Evolutionary conservation across 2,329 filamentous ascomycete genomes (phyloP).

Genomic region (Microcera coccophila): DNA sequence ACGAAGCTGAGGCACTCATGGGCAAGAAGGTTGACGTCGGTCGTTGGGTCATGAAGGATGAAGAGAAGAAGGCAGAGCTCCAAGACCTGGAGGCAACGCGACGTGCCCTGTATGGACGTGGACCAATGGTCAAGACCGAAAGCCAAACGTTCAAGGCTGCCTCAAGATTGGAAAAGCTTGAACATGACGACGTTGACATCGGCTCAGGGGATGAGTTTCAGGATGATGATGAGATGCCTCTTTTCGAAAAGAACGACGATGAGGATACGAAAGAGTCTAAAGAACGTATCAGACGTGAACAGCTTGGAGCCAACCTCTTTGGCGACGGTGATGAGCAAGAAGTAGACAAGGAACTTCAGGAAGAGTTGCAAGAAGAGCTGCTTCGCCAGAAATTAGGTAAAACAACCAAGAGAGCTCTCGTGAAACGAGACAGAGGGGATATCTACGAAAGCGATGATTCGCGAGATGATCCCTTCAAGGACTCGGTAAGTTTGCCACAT

Average conservation of each 20-base stretch:
- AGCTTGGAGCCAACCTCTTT: conserved; percentile 84
- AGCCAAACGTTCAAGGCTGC: conserved; percentile 59
- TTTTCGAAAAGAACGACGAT: conserved; percentile 79
- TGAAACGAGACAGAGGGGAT: conserved; percentile 79
- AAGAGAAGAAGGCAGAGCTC: conserved; percentile 53
- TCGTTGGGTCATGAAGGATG: conserved; percentile 73
- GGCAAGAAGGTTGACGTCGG: conserved; percentile 71
- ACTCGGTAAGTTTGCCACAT: conserved; percentile 31
- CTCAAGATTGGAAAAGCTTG: conserved; percentile 60
- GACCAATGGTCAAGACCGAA: conserved; percentile 64
- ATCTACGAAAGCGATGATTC: conserved; percentile 73
- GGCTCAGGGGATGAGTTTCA: conserved; percentile 75
- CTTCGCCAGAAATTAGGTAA: conserved; percentile 70
- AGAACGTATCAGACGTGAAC: conserved; percentile 71
- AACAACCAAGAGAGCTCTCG: conserved; percentile 72
- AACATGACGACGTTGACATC: conserved; percentile 67
- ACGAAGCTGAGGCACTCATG: conserved; percentile 83
- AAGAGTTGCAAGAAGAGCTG: conserved; percentile 65
- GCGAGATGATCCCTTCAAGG: conserved; percentile 41
- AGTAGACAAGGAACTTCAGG: conserved; percentile 70
- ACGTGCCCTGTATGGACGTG: conserved; percentile 47
- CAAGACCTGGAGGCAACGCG: conserved; percentile 60
- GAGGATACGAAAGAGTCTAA: conserved; percentile 73
- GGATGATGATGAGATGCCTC: conserved; percentile 77
- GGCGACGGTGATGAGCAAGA: conserved; percentile 64